phyloP scores from a whole-genome alignment of 352 stramenopile genomes.

The Pythium rhizo-oryzae region DNA sequence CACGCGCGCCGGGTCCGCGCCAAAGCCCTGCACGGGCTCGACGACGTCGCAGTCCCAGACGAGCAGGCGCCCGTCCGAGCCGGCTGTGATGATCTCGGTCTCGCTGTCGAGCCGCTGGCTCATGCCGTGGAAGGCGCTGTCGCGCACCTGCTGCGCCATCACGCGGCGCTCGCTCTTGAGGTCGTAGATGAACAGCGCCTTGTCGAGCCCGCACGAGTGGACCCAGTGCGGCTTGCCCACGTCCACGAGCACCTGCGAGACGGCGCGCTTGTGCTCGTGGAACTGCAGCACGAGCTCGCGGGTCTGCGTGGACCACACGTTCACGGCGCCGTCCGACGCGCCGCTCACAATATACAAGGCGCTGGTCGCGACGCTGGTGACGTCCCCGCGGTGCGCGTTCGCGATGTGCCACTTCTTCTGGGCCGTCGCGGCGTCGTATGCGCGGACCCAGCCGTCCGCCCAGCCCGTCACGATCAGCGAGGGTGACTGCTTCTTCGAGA shows the following conservation, averaged over 20 bases:
- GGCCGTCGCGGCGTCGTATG: slow-evolving; percentile 50
- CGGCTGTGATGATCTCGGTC: slow-evolving; percentile 89
- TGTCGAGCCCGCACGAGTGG: slow-evolving; percentile 87
- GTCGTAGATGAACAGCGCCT: slow-evolving; percentile 92
- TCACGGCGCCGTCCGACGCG: slow-evolving; percentile 84
- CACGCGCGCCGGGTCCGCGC: slow-evolving; percentile 51
- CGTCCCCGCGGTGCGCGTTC: slow-evolving; percentile 82
- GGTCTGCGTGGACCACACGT: slow-evolving; percentile 85
- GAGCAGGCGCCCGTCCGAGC: slow-evolving; percentile 79
- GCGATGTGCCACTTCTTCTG: slow-evolving; percentile 86
- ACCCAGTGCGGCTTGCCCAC: slow-evolving; percentile 76
- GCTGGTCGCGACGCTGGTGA: slow-evolving; percentile 72
- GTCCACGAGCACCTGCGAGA: slow-evolving; percentile 84
- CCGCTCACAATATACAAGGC: slow-evolving; percentile 81
- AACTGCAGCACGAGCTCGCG: slow-evolving; percentile 91
- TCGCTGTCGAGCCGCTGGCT: slow-evolving; percentile 89
- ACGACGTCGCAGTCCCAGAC: slow-evolving; percentile 92
- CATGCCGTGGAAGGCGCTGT: slow-evolving; percentile 79
- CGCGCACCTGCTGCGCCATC: slow-evolving; percentile 79
- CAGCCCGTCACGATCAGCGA: slow-evolving; percentile 62
- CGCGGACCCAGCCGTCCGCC: slow-evolving; percentile 75
- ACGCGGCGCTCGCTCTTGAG: slow-evolving; percentile 84
- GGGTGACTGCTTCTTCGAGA: slow-evolving; percentile 33
- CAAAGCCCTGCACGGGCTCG: slow-evolving; percentile 70
- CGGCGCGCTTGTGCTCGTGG: slow-evolving; percentile 86